Evolutionary conservation across 2,329 filamentous ascomycete genomes (phyloP), one percentile per base, ranked within the genome.

Genomic region (Fusarium setosum): DNA sequence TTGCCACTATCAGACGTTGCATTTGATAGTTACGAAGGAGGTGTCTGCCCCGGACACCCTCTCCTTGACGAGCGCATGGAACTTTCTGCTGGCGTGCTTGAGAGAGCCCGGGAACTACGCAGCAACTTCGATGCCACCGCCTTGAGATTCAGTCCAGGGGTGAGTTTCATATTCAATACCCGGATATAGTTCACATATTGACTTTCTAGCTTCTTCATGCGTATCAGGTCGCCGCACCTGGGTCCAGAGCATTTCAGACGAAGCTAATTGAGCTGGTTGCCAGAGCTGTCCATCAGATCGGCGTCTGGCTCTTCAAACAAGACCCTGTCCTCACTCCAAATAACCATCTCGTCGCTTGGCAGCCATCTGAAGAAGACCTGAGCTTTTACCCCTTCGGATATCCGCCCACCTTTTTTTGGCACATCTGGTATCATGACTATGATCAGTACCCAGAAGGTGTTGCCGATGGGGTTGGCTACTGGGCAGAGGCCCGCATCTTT

Each of bases 191-290:
- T 17, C 17, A 6, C n/a, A n/a, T 32, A 20, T 20, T 56, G 20
- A 32, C 20, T 32, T 34, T 11, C 5, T 31, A 74, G 73, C 56
- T 70, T 21, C 17, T 76, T 13, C 34, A 53, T 34, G 68, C 56
- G 1, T 77, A 71, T 55, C 60, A 65, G 45, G 60, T 65, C 21
- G 63, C 72, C 2, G 37, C 63, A 5, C 65, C 48, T 5, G 67
- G 59, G 10, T 74, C 74, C 9, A 41, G 61, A 20, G 45, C 62
- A 3, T 78, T 76, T 45, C 59, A 74, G 4, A 69, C 69, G 18
- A 63, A 68, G 1, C 61, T 78, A 20, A 71, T 78, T n/a, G 76
- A 78, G 53, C 47, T 78, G 4, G 59, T 72, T 8, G 75, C 73
- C 1, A 47, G 67, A 17, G 59, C 72, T 3, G 49, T 75, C 12